Evolutionary conservation across 2,329 filamentous ascomycete species (phyloP), one percentile per base, ranked within the genome.

Genomic region (Trichoderma sp.): DNA sequence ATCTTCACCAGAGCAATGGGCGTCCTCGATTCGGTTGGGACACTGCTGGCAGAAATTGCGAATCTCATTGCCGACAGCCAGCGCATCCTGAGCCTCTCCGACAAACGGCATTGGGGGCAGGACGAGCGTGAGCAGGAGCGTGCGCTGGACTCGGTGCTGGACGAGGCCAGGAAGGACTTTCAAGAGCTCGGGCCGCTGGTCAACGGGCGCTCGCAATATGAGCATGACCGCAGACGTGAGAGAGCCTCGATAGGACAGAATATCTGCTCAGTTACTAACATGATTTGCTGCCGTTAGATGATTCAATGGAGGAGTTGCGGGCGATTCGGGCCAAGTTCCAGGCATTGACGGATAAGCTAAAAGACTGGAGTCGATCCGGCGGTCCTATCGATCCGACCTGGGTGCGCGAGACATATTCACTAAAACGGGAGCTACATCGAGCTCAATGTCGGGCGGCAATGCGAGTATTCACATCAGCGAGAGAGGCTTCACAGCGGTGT

Each of bases 121-220:
- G 87, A 89, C 82, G 88, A 90, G 81, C 85, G 88, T 77, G 87
- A 89, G 76, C 88, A 90, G 80, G 78, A 86, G 71, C 85, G 84
- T 71, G 84, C 86, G 63, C 81, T 90, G 68, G 85, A 88, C 75
- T 81, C 83, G 43, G 82, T 84, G n/a, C 82, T 90, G 66, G 86
- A 89, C 77, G 87, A 88, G 74, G 88, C 88, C 70, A 88, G 86
- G 79, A 85, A 84, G 78, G 88, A 90, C 79, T 90, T 89, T 74
- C 88, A 90, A 80, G 84, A 87, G 76, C 81, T 90, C 72, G 84
- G 84, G 26, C 82, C 82, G 61, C 81, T 90, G 57, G 84, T 90
- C 68, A 86, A 88, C 74, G 87, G 87, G 34, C 84, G 86, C 75
- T 82, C 85, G 59, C 87, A 89, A 78, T 90, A 90, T 75, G 85